Evolutionary conservation across 164 flowering plant species (phyloP), one percentile per base, ranked within the genome.

Genomic region (Piper longum): DNA sequence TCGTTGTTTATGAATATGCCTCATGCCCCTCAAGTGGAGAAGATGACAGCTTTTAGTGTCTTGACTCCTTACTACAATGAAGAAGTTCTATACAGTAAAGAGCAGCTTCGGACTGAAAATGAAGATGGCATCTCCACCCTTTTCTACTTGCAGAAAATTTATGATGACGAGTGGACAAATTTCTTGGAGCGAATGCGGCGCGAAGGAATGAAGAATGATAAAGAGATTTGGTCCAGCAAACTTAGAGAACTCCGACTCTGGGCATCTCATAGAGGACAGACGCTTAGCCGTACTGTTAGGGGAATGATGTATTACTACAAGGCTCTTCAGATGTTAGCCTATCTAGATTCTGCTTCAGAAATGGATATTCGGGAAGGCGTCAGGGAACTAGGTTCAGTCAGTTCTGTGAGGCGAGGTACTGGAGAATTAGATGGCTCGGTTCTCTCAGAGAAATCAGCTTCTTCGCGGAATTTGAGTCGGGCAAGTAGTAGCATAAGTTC

Each of bases 281-380:
- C 99, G 1, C 82, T 93, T 12, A 79, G 96, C 36, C 88, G 99
- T 41, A 90, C 99, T 12, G 96, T 93, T 5, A 79, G 99, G 65
- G 99, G 99, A 62, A 93, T 93, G 97, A 93, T 93, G 97, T 93
- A 93, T 68, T 84, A 93, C 68, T 85, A 87, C 64, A 75, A 90
- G 74, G 97, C 97, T 64, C 84, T 93, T 2, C 78, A 85, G 76
- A 87, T 85, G 89, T 88, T 87, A 66, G 76, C 95, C 0, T 93
- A 80, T 72, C 91, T 93, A 42, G 99, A 93, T 80, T 73, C 83
- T 54, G 97, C 98, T 42, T 86, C 96, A 6, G 98, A 93, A 77
- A 75, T 88, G 77, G 97, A 89, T 67, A 80, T 93, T 39, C 73
- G 83, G 63, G 74, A 69, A 48, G 96, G 96, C 39, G 74, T 88